These are phyloP conservation scores for Xylariaceae sp. DNA, from an alignment of 2,329 filamentous ascomycete species.

Conservation along the genomic window DNA sequence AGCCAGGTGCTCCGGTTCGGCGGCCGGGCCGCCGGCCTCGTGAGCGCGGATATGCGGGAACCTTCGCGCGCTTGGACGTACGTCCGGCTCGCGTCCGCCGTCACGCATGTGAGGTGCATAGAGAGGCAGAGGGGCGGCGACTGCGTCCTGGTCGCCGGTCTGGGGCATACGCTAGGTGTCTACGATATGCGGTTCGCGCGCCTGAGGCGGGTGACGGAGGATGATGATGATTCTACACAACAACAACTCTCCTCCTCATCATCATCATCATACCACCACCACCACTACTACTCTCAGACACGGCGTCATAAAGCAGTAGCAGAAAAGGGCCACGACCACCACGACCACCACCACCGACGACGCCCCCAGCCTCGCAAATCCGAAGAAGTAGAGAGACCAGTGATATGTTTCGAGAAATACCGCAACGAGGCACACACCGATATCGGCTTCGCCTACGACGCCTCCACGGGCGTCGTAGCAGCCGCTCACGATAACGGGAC, in stretches of 20 bases:
- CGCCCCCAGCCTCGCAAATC: too few relatives aligned
- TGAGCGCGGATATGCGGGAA: conserved; percentile 41
- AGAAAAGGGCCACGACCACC: too few relatives aligned
- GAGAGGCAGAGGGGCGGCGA: conserved; percentile 35
- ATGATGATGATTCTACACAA: background rate
- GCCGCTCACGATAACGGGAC: conserved; percentile 47
- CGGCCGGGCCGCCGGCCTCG: conserved; percentile 42
- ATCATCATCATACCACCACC: too few relatives aligned
- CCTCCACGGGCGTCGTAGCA: conserved; percentile 44
- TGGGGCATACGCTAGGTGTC: conserved; percentile 44
- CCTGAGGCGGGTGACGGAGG: background rate
- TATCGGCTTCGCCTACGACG: conserved; percentile 48
- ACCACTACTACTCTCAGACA: too few relatives aligned
- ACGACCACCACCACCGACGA: too few relatives aligned
- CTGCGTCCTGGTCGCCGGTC: conserved; percentile 49
- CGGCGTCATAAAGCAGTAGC: too few relatives aligned
- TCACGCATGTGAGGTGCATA: conserved; percentile 47
- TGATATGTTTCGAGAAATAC: conserved; percentile 46
- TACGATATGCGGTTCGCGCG: conserved; percentile 50
- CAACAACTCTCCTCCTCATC: too few relatives aligned
- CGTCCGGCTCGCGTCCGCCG: conserved; percentile 34
- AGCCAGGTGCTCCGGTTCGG: conserved; percentile 46
- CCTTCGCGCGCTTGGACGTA: conserved; percentile 15
- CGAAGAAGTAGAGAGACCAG: conserved; percentile 24
- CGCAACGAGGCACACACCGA: conserved; percentile 43